phyloP scores from a whole-genome alignment of 805 yeast genomes.

The Hanseniaspora taiwanica region DNA sequence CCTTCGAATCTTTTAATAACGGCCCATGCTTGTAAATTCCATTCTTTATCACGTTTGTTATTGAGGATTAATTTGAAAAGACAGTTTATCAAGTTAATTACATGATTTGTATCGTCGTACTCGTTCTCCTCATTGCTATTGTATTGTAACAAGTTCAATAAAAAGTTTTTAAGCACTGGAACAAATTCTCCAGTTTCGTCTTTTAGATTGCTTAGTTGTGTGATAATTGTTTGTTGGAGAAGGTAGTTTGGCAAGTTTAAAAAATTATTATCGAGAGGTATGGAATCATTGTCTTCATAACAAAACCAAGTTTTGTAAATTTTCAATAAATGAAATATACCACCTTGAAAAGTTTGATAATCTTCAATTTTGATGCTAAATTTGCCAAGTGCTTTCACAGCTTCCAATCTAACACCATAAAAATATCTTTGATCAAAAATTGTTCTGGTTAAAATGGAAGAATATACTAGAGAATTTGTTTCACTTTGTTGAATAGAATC shows the following conservation, averaged over 20 bases:
- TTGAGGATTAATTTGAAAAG: conserved; percentile 30
- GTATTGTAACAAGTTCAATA: conserved; percentile 61
- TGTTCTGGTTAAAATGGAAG: conserved; percentile 68
- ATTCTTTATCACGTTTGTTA: conserved; percentile 25
- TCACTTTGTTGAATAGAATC: conserved; percentile 27
- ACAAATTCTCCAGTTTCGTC: conserved; percentile 55
- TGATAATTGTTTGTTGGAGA: conserved; percentile 55
- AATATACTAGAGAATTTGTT: conserved; percentile 50
- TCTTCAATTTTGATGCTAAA: conserved; percentile 34
- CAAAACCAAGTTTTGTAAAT: conserved; percentile 64
- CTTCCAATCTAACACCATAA: conserved; percentile 80
- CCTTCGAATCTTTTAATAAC: conserved; percentile 67
- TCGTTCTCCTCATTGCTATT: conserved; percentile 76
- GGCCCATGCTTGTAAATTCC: conserved; percentile 35
- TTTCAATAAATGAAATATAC: conserved; percentile 56
- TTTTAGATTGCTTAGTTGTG: conserved; percentile 44
- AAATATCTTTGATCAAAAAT: conserved; percentile 73
- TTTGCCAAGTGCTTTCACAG: conserved; percentile 66
- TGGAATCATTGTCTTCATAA: conserved; percentile 36
- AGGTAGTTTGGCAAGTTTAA: conserved; percentile 55
- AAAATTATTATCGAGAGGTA: conserved; percentile 76
- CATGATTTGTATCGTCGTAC: conserved; percentile 60
- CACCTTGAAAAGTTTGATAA: conserved; percentile 25
- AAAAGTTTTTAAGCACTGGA: conserved; percentile 40
- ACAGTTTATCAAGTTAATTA: conserved; percentile 43